Evolutionary conservation across 768 basidiomycete genomes (phyloP).

Genomic region (Boletus eberwhitei): DNA sequence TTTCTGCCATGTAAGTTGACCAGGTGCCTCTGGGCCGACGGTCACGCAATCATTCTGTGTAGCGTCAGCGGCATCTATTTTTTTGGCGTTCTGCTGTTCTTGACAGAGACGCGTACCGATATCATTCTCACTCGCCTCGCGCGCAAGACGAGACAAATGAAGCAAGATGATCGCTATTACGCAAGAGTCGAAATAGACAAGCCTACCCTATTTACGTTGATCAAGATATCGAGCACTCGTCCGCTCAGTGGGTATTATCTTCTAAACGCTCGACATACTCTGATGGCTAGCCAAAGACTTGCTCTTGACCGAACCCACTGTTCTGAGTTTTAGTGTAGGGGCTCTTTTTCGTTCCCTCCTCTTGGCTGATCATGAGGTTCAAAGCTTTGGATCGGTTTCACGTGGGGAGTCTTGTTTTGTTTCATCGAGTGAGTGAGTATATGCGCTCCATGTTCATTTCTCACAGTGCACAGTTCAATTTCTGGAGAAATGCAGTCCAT

Average conservation of each 20-base stretch:
- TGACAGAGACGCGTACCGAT: constrained; percentile 71
- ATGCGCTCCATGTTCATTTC: neutral
- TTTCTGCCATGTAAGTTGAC: constrained; percentile 55
- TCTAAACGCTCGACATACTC: neutral
- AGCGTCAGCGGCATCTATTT: constrained; percentile 55
- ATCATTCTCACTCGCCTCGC: constrained; percentile 70
- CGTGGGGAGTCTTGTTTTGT: constrained; percentile 74
- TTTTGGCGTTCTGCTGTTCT: constrained; percentile 46
- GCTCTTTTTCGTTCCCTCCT: neutral
- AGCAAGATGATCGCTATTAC: constrained; percentile 60
- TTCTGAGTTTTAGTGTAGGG: constrained; percentile 67
- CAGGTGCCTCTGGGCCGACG: neutral
- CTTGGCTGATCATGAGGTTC: neutral
- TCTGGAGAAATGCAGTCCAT: constrained; percentile 52
- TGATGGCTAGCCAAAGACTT: constrained; percentile 14
- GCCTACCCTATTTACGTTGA: constrained; percentile 50
- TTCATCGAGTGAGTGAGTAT: constrained; percentile 50
- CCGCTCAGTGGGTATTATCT: constrained; percentile 61
- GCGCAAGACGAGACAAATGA: constrained; percentile 56
- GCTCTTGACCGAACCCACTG: constrained; percentile 56
- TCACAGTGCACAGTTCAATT: constrained; percentile 43
- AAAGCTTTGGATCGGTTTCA: constrained; percentile 70
- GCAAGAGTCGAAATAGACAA: constrained; percentile 64
- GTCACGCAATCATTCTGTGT: constrained; percentile 1
- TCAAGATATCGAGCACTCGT: constrained; percentile 67